Evolutionary conservation across 805 yeast species (phyloP).

Genomic region (Ogataea siamensis): DNA sequence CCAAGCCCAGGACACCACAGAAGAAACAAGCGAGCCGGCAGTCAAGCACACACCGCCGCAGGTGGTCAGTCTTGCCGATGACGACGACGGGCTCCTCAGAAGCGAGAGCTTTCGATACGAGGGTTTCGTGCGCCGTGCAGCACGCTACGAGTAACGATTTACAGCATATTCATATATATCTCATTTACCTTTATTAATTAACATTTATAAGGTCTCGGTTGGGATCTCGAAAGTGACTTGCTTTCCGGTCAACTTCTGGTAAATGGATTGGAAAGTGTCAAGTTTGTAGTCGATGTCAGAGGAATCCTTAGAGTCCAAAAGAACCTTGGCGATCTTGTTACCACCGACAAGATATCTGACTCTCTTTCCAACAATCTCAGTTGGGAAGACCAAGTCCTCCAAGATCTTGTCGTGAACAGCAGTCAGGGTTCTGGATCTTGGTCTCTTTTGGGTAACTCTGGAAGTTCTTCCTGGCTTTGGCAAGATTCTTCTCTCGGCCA

Average conservation of each 20-base stretch:
- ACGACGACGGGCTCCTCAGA: conserved; percentile 4
- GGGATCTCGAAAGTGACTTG: conserved; percentile 98
- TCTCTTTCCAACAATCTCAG: conserved; percentile 99
- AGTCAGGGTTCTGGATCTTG: conserved; percentile 98
- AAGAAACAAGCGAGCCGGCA: not conserved
- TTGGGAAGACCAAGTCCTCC: conserved; percentile 99
- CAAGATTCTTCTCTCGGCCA: conserved; percentile 99
- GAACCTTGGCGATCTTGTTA: conserved; percentile 95
- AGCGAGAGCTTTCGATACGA: conserved; percentile 18
- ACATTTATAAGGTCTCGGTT: conserved; percentile 44
- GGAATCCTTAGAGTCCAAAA: conserved; percentile 97
- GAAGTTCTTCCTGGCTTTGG: conserved; percentile 98
- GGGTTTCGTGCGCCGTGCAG: conserved; percentile 20
- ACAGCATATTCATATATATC: conserved; percentile 7
- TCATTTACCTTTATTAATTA: conserved; percentile 12
- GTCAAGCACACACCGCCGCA: not conserved
- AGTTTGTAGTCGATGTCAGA: conserved; percentile 97
- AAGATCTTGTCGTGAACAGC: conserved; percentile 98
- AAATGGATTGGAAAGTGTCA: conserved; percentile 98
- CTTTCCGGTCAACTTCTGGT: conserved; percentile 98
- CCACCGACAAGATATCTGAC: conserved; percentile 99
- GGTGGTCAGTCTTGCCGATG: not conserved
- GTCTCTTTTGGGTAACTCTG: conserved; percentile 96
- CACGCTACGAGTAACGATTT: conserved; percentile 14
- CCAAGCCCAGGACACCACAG: not conserved